Evolutionary conservation across 441 rosid species (phyloP).

Genomic region (Populus trichocarpa): DNA sequence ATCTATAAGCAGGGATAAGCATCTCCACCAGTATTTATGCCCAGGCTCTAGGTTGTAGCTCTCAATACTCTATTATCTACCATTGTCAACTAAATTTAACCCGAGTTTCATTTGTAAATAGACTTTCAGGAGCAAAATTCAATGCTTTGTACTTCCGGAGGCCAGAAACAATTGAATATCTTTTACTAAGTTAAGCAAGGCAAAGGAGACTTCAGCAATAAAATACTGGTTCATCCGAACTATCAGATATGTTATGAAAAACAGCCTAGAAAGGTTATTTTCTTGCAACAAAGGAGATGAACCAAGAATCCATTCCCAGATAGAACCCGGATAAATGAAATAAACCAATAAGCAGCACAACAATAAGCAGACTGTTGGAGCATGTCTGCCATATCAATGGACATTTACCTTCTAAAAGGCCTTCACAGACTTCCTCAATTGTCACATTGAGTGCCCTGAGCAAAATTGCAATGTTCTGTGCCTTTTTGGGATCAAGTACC

Average conservation of each 20-base stretch:
- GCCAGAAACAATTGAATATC: background rate
- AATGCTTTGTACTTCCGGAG: background rate
- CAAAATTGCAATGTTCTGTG: constrained; percentile 87
- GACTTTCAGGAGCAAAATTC: background rate
- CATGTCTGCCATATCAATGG: constrained; percentile 3
- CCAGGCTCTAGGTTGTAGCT: background rate
- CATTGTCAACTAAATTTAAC: background rate
- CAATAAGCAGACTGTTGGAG: background rate
- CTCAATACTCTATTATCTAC: background rate
- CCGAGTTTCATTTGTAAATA: background rate
- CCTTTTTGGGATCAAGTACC: constrained; percentile 85
- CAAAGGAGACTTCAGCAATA: background rate
- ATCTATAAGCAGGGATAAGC: background rate
- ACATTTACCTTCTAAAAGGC: constrained; percentile 79
- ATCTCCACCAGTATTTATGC: background rate
- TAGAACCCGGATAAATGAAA: background rate
- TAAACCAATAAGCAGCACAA: background rate
- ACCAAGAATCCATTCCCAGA: background rate
- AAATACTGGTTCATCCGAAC: background rate
- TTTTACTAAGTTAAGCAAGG: background rate
- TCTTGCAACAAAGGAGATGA: background rate
- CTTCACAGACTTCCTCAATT: constrained; percentile 91
- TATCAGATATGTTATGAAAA: background rate
- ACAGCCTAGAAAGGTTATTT: background rate
- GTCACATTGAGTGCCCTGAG: constrained; percentile 90